These are phyloP conservation scores for Trypanosoma congolense DNA, from an alignment of 208 protist genomes.

Conservation along the genomic window DNA sequence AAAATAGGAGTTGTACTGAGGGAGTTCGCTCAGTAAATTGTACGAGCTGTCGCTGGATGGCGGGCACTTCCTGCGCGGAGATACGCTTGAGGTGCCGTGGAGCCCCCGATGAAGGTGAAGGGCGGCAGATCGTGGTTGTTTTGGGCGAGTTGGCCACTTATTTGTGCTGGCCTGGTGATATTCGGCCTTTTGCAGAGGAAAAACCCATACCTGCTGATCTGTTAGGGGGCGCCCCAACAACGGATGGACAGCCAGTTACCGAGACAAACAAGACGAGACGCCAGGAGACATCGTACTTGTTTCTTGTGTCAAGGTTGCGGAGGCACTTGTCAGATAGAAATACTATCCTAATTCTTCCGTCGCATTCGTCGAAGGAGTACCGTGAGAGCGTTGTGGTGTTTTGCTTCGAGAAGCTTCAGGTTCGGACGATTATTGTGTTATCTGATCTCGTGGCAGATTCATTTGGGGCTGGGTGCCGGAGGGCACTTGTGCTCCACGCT, in stretches of 20 bases:
- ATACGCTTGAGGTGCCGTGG: background rate
- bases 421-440: constrained; percentile 36
- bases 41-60: too few species aligned
- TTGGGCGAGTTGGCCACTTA: constrained; percentile 14
- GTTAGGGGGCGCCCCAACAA: background rate
- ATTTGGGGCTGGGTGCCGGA: constrained; percentile 34
- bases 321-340: constrained; percentile 24
- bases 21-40: too few species aligned
- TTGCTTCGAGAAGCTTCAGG: constrained; percentile 26
- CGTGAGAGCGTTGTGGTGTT: constrained; percentile 28
- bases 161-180: constrained; percentile 21
- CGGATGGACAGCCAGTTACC: background rate
- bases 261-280: background rate
- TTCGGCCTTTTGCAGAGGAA: constrained; percentile 14
- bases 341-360: constrained; percentile 38
- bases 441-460: constrained; percentile 52
- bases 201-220: constrained; percentile 28
- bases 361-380: constrained; percentile 24
- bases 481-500: constrained; percentile 33
- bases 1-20: too few species aligned
- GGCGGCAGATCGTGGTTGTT: constrained; percentile 10
- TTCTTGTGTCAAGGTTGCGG: constrained; percentile 21
- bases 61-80: too few species aligned
- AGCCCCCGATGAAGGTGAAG: constrained; percentile 8
- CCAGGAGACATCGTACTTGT: constrained; percentile 3